A percentile compares a stretch with the other conserved stretches of the same genome.
Evolutionary conservation across 2,329 filamentous ascomycete genomes (phyloP).

Genomic region (Lasiodiplodia gonubiensis): DNA sequence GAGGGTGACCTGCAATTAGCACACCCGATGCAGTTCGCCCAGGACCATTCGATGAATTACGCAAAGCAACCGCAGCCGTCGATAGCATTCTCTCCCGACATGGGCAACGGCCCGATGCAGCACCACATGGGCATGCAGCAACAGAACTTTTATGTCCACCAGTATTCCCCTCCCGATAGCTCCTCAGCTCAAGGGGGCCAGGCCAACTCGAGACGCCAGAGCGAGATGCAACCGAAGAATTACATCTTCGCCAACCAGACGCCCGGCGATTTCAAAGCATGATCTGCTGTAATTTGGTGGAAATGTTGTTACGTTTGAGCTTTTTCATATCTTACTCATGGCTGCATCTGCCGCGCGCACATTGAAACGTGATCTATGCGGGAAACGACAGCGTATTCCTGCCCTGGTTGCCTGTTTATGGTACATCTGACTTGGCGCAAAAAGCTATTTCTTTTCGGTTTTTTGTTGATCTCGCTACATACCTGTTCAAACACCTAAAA

Average conservation of each 20-base stretch:
- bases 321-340: slow-evolving; percentile 14
- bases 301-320: slow-evolving; percentile 6
- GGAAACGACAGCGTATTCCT: slow-evolving; percentile 20
- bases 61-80: slow-evolving; percentile 11
- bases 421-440: slow-evolving; percentile 22
- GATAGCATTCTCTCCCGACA: slow-evolving; percentile 4
- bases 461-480: slow-evolving; percentile 27
- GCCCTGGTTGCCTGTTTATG: slow-evolving; percentile 18
- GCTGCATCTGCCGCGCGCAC: slow-evolving; percentile 10
- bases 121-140: slow-evolving; percentile 35
- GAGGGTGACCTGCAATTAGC: slow-evolving; percentile 31
- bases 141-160: slow-evolving; percentile 52
- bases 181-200: background rate
- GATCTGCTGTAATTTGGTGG: slow-evolving; percentile 16
- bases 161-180: slow-evolving; percentile 51
- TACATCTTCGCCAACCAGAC: slow-evolving; percentile 57
- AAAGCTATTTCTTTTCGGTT: slow-evolving; percentile 19
- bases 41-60: slow-evolving; percentile 22
- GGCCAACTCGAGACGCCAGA: slow-evolving; percentile 34
- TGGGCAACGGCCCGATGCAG: slow-evolving; percentile 16
- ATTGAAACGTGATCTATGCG: slow-evolving; percentile 15
- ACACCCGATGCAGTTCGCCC: slow-evolving; percentile 31
- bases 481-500: slow-evolving; percentile 26
- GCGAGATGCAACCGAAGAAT: slow-evolving; percentile 48
- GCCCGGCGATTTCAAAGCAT: slow-evolving; percentile 49